Conservation (phyloP, 768 basidiomycete genomes). For the Tricholoma matsutake region DNA sequence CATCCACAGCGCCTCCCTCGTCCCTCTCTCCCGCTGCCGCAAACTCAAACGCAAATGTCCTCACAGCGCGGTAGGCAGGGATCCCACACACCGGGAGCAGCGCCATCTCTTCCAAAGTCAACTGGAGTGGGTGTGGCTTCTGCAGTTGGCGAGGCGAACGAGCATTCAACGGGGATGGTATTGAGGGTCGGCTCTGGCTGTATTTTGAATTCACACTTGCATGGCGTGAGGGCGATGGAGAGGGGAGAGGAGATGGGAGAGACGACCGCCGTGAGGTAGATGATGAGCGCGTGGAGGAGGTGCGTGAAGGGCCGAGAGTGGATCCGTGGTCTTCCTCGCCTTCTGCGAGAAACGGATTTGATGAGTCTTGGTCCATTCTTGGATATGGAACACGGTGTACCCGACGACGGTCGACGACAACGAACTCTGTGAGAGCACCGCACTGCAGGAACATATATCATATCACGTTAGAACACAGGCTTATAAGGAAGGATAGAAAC, state of each 20-base stretch:
- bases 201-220: neutral
- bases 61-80: constrained; percentile 78
- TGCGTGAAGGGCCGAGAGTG: constrained; percentile 7
- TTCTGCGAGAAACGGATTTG: constrained; percentile 3
- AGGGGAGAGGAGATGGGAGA: neutral
- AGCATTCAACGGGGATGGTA: neutral
- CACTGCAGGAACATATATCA: constrained; percentile 43
- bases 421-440: constrained; percentile 87
- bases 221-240: neutral
- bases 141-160: neutral
- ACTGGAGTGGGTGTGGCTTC: constrained; percentile 10
- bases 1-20: constrained; percentile 5
- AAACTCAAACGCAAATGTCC: constrained; percentile 57
- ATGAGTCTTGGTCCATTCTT: constrained; percentile 30
- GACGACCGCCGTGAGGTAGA: constrained; percentile 3
- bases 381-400: constrained; percentile 72
- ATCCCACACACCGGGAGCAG: constrained; percentile 77
- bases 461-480: constrained; percentile 4
- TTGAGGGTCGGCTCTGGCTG: neutral
- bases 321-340: constrained; percentile 3
- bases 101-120: constrained; percentile 70
- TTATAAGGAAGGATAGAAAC: constrained; percentile 5
- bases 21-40: constrained; percentile 7
- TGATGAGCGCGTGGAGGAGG: constrained; percentile 3
- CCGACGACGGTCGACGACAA: constrained; percentile 76